Base-by-base conservation (phyloP, 2,329 filamentous ascomycete genomes). In the Fusarium euwallaceae region DNA sequence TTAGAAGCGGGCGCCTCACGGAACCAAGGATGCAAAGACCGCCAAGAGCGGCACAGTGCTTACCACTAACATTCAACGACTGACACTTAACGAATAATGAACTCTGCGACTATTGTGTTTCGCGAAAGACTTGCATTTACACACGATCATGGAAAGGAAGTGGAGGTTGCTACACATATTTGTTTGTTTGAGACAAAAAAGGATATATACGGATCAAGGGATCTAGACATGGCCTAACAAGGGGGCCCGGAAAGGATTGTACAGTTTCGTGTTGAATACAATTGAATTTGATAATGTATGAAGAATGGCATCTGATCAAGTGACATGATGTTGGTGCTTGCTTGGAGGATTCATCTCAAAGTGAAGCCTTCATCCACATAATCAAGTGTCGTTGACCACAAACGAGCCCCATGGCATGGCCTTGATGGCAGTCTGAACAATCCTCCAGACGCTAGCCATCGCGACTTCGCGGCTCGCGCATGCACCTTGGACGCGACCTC, bases 111-210 rank as follows among this genome's bases (percentile, higher is more conserved):
- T 32, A 24, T 29, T 61, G 14, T 29, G 34, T 34, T 4, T 10
- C 48, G 10, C 5, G 37, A 6, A 60, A 29, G 29, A 45, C 17
- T 51, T 51, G 22, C 37, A 75, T 55, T 56, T 27, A 36, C 37
- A 24, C 14, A 29, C 32, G 14, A 60, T 17, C 17, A 59, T 37
- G 34, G 9, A 10, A 64, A 20, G 62, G 69, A 41, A 56, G 67
- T 73, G 43, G 22, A 62, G 61, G 58, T 32, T 43, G 32, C 27
- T 12, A 56, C 43, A 53, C 8, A 45, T 45, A 20, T 45, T 72
- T 66, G 32, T 24, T 53, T 61, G 29, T 34, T 53, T 41, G 20
- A 27, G 55, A 45, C 22, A 11, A 32, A 27, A 27, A 43, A 43
- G 55, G 60, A 53, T 55, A 62, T 41, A 53, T 39, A 59, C 27